Conservation (phyloP, 768 basidiomycete species). For the Phaeotremella fagi region DNA sequence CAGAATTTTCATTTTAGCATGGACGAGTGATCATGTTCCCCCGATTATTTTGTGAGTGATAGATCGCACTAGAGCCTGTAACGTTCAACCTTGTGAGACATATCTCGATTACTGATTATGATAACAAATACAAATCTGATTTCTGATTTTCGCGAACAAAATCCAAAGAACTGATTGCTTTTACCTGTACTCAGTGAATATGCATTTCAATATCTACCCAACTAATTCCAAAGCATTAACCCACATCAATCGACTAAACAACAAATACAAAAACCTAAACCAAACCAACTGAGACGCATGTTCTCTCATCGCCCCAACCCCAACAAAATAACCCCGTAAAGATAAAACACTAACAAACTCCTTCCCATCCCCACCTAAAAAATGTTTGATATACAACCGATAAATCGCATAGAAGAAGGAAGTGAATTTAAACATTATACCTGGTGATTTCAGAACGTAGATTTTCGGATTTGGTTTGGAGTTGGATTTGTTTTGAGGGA, state of each 20-base stretch:
- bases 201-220: neutral
- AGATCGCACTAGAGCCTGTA: too few relatives aligned
- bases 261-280: constrained; percentile 82
- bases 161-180: too few relatives aligned
- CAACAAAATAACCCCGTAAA: constrained; percentile 58
- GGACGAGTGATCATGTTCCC: too few relatives aligned
- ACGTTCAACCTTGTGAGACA: too few relatives aligned
- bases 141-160: too few relatives aligned
- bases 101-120: too few relatives aligned
- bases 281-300: constrained; percentile 76
- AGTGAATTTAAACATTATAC: constrained; percentile 35
- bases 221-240: constrained; percentile 73
- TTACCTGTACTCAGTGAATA: too few relatives aligned
- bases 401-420: constrained; percentile 17
- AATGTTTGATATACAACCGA: too few relatives aligned
- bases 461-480: constrained; percentile 1
- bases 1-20: too few relatives aligned
- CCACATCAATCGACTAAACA: constrained; percentile 87
- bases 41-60: too few relatives aligned
- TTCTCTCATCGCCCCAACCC: constrained; percentile 61
- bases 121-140: too few relatives aligned
- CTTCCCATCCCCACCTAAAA: too few relatives aligned
- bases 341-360: constrained; percentile 52
- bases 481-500: constrained; percentile 38
- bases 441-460: constrained; percentile 21